A percentile compares a stretch with the other conserved stretches of the same genome.
Conservation (phyloP, 805 yeast species). For the Teunomyces lycoperdinae region DNA sequence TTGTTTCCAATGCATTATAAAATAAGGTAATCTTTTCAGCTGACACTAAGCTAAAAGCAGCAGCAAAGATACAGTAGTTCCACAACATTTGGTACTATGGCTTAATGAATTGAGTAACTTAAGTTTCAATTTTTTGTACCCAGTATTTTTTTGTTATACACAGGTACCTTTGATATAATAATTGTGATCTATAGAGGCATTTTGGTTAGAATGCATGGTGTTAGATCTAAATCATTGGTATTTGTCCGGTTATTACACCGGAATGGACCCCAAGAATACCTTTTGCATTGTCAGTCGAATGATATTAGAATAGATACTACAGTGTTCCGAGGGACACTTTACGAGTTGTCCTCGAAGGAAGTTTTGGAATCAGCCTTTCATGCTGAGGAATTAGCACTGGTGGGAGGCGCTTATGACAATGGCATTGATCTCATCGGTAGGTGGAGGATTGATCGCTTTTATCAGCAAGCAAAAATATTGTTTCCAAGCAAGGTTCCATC, state of each 20-base stretch:
- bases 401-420: conserved; percentile 56
- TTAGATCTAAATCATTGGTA: background rate
- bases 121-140: background rate
- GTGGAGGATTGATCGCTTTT: conserved; percentile 41
- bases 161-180: background rate
- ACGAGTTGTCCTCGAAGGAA: conserved; percentile 46
- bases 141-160: background rate
- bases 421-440: conserved; percentile 56
- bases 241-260: background rate
- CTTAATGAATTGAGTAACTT: too few relatives aligned
- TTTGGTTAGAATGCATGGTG: background rate
- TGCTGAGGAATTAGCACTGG: conserved; percentile 37
- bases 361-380: conserved; percentile 37
- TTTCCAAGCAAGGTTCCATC: conserved; percentile 1
- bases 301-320: conserved; percentile 29
- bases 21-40: background rate
- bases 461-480: background rate
- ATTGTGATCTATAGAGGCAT: background rate
- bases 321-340: conserved; percentile 54
- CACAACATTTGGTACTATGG: background rate
- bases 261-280: conserved; percentile 19
- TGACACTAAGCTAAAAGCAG: background rate
- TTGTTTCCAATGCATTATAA: background rate
- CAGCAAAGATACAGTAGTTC: background rate
- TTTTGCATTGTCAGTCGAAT: conserved; percentile 24